Percentiles rank a stretch among this genome's conserved stretches.
Conservation (phyloP, 768 basidiomycete genomes). For the Crassisporium funariophilum region DNA sequence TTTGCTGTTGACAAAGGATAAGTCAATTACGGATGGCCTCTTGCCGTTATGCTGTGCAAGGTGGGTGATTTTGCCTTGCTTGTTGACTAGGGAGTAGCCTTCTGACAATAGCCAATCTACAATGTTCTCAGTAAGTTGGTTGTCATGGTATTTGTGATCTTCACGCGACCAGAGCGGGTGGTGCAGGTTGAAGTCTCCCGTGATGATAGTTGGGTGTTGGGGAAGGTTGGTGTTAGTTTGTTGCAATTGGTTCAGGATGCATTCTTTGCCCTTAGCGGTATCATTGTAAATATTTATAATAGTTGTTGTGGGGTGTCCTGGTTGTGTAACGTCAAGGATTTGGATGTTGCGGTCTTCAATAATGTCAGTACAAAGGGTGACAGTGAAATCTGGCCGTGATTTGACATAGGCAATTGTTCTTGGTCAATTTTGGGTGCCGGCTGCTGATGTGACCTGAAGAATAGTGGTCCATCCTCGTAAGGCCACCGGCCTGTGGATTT, state of each 20-base stretch:
- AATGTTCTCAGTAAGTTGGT: conserved; percentile 6
- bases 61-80: conserved; percentile 20
- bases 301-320: conserved; percentile 13
- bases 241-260: conserved; percentile 9
- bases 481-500: conserved; percentile 6
- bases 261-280: background rate
- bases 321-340: conserved; percentile 23
- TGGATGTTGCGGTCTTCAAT: conserved; percentile 24
- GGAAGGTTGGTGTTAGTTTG: conserved; percentile 2
- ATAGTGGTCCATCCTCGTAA: conserved; percentile 18
- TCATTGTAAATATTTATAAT: conserved; percentile 30
- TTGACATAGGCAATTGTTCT: conserved; percentile 21
- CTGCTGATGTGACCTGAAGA: conserved; percentile 1
- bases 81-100: conserved; percentile 16
- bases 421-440: conserved; percentile 8
- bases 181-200: conserved; percentile 28
- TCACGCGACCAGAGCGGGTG: conserved; percentile 18
- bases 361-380: conserved; percentile 25
- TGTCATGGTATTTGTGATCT: no score
- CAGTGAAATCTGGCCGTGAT: conserved; percentile 15
- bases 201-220: conserved; percentile 19
- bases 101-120: conserved; percentile 19
- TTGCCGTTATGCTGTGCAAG: conserved; percentile 3
- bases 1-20: conserved; percentile 17
- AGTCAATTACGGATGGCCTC: conserved; percentile 19